Evolutionary conservation across 108 stramenopile genomes (phyloP).

Genomic region (Hondaea fermentalgiana): DNA sequence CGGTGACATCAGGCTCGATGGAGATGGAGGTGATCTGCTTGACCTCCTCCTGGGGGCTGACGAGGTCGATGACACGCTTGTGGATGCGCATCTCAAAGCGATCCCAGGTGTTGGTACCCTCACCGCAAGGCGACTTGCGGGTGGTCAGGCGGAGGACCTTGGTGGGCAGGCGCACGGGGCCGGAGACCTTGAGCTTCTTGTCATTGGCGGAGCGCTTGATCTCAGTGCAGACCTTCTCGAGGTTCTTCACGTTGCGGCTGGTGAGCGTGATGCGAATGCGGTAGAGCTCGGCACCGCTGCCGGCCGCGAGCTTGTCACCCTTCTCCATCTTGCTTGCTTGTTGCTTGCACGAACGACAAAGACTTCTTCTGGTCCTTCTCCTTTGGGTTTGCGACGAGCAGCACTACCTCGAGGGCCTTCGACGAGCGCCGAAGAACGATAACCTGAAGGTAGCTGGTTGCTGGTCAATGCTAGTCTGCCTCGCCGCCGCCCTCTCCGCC

Average conservation of each 20-base stretch:
- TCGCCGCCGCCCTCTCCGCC: not conserved
- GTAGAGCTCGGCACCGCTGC: not conserved
- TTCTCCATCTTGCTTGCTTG: not conserved
- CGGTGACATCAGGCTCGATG: conserved; percentile 97
- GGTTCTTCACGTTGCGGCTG: conserved; percentile 90
- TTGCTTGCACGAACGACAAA: not conserved
- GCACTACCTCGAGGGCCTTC: not conserved
- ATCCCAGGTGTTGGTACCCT: conserved; percentile 99
- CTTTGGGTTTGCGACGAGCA: not conserved
- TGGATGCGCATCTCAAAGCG: conserved; percentile 99
- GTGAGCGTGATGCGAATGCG: conserved; percentile 95
- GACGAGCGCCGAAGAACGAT: not conserved
- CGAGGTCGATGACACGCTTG: conserved; percentile 97
- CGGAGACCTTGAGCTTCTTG: conserved; percentile 82
- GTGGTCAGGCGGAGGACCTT: conserved; percentile 91
- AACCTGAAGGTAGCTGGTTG: not conserved
- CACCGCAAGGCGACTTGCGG: conserved; percentile 97
- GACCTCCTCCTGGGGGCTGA: conserved; percentile 88
- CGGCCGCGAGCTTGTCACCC: not conserved
- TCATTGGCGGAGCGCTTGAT: conserved; percentile 86
- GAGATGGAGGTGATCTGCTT: conserved; percentile 95
- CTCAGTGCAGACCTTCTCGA: conserved; percentile 97
- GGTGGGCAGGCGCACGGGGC: conserved; percentile 97
- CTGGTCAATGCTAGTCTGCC: not conserved
- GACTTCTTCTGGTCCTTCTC: not conserved